Percentiles rank a stretch among this genome's conserved stretches.
Evolutionary conservation across 495 filamentous ascomycete genomes (phyloP).

Genomic region (Aspergillus baeticus): DNA sequence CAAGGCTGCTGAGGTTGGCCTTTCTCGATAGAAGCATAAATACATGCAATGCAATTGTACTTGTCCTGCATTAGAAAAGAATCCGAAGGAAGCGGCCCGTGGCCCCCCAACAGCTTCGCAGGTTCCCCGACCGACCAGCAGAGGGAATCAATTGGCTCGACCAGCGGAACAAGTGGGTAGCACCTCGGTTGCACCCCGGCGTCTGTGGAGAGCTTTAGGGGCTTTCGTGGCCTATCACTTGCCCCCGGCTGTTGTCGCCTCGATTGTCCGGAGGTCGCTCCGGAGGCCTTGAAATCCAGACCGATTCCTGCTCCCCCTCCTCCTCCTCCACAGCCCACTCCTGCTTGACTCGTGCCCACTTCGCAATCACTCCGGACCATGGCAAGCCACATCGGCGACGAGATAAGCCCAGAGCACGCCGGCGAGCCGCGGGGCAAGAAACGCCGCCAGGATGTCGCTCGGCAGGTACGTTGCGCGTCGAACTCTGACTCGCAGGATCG

Average conservation of each 20-base stretch:
- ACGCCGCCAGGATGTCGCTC: background rate
- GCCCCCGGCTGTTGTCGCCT: background rate
- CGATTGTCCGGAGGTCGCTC: background rate
- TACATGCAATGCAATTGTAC: too few species aligned
- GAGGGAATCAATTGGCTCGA: too few species aligned
- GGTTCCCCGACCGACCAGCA: too few species aligned
- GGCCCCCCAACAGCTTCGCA: too few species aligned
- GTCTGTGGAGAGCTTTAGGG: too few species aligned
- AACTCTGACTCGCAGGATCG: background rate
- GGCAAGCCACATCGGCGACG: background rate
- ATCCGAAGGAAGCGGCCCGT: too few species aligned
- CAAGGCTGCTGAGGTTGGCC: conserved; percentile 55
- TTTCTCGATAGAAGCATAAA: background rate
- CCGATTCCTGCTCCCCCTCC: background rate
- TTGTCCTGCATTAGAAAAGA: too few species aligned
- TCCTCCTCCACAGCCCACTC: background rate
- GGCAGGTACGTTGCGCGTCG: background rate
- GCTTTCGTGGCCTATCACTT: too few species aligned
- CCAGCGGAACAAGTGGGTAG: too few species aligned
- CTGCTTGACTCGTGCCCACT: background rate
- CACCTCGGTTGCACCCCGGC: too few species aligned
- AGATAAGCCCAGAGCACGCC: background rate
- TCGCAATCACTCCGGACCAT: background rate
- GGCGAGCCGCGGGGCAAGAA: background rate
- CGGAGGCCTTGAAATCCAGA: background rate